Conservation (phyloP, 257 asterid genomes). For the Fraxinus pennsylvanica region DNA sequence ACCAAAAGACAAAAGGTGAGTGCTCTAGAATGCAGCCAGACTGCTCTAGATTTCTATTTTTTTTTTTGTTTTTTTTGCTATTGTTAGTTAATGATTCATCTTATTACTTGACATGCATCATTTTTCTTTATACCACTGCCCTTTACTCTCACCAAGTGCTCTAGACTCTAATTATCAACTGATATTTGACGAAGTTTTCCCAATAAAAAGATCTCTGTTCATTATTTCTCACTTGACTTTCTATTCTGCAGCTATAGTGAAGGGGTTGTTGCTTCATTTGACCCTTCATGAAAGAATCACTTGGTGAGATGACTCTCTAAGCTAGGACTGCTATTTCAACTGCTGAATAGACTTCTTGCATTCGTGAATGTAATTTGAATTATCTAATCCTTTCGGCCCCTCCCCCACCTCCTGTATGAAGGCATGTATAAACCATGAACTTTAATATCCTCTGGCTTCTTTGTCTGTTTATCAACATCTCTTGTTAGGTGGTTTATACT, state of each 20-base stretch:
- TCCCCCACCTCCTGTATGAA: background rate
- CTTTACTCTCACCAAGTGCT: background rate
- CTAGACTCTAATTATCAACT: slow-evolving; percentile 2
- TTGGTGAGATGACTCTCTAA: slow-evolving; percentile 33
- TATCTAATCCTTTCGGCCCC: background rate
- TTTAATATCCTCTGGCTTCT: background rate
- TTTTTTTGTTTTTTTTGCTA: too few relatives aligned
- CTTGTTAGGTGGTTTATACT: slow-evolving; percentile 39
- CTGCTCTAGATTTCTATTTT: background rate
- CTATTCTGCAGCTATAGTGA: slow-evolving; percentile 46
- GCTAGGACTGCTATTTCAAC: background rate
- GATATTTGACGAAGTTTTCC: slow-evolving; percentile 6
- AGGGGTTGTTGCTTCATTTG: slow-evolving; percentile 41
- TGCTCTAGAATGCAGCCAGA: slow-evolving; percentile 12
- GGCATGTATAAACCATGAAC: background rate
- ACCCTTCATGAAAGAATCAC: slow-evolving; percentile 42
- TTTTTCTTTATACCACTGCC: background rate
- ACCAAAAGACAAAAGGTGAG: slow-evolving; percentile 51
- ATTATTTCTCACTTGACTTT: slow-evolving; percentile 7
- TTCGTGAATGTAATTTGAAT: background rate
- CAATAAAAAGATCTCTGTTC: slow-evolving; percentile 7
- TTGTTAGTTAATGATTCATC: background rate
- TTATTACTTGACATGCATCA: background rate
- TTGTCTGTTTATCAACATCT: background rate
- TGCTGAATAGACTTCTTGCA: background rate